phyloP scores from a whole-genome alignment of 306 rosid species.

The Begonia loranthoides region DNA sequence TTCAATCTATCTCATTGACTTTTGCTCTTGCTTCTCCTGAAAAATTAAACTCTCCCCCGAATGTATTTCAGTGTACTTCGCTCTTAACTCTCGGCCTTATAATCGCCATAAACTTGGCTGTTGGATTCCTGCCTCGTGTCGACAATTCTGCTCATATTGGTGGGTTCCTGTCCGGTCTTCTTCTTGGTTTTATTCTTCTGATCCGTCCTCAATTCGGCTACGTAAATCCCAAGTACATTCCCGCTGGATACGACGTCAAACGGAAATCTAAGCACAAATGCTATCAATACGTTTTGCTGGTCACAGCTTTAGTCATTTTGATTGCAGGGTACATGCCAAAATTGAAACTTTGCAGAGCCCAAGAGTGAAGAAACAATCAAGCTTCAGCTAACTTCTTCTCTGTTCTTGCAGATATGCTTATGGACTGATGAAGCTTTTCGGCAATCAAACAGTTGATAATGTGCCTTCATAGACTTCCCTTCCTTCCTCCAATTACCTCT shows the following conservation, averaged over 20 bases:
- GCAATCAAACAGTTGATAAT: neutral
- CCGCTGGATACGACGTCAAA: slow-evolving; percentile 37
- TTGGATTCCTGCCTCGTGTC: slow-evolving; percentile 75
- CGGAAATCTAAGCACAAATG: slow-evolving; percentile 43
- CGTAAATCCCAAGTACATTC: slow-evolving; percentile 38
- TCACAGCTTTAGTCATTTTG: slow-evolving; percentile 25
- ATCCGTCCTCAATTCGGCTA: slow-evolving; percentile 84
- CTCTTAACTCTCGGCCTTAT: slow-evolving; percentile 33
- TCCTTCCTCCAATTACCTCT: neutral
- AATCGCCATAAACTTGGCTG: slow-evolving; percentile 52
- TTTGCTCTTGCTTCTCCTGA: neutral
- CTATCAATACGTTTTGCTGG: slow-evolving; percentile 48
- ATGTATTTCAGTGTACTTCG: slow-evolving; percentile 47
- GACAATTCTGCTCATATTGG: slow-evolving; percentile 93
- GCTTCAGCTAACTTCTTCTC: neutral
- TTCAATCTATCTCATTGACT: neutral
- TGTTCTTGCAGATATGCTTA: neutral
- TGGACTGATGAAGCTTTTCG: neutral
- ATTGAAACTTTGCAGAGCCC: neutral
- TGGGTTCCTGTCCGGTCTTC: slow-evolving; percentile 64
- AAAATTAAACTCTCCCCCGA: neutral
- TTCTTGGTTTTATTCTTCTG: slow-evolving; percentile 61
- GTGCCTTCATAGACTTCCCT: neutral
- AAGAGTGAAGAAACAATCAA: neutral
- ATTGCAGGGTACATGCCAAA: slow-evolving; percentile 34